Conservation (phyloP, 2,329 filamentous ascomycete species). For the Aureobasidium subglaciale region DNA sequence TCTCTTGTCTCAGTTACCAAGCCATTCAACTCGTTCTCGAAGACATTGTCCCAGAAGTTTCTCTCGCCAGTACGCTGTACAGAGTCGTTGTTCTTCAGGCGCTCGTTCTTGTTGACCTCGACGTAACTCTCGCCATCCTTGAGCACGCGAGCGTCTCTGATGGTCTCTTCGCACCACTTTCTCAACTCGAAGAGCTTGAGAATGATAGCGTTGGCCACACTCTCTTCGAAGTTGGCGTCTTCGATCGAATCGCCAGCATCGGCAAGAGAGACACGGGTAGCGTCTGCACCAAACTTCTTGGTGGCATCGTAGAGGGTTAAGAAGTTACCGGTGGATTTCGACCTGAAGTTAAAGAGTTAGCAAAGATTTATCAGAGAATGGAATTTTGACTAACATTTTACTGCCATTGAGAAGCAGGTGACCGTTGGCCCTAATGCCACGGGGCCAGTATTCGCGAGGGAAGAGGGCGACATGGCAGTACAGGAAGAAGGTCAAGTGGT, state of each 20-base stretch:
- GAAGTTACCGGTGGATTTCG: constrained; percentile 98
- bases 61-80: constrained; percentile 69
- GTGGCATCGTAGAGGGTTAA: constrained; percentile 80
- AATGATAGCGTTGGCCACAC: constrained; percentile 86
- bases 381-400: too few species aligned
- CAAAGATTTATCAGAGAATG: too few species aligned
- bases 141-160: constrained; percentile 51
- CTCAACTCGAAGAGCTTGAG: constrained; percentile 74
- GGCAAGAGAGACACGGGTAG: constrained; percentile 80
- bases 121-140: constrained; percentile 37
- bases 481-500: constrained; percentile 93
- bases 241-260: constrained; percentile 91
- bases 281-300: constrained; percentile 90
- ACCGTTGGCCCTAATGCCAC: constrained; percentile 78
- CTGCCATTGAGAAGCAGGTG: constrained; percentile 92
- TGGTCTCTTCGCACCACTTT: constrained; percentile 86
- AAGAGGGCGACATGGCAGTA: constrained; percentile 92
- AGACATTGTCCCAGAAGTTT: constrained; percentile 77
- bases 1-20: constrained; percentile 70
- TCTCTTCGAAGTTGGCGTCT: constrained; percentile 96
- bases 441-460: constrained; percentile 80
- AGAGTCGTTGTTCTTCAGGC: constrained; percentile 45
- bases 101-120: constrained; percentile 35
- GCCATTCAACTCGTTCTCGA: constrained; percentile 86
- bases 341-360: too few species aligned